These are phyloP conservation scores for Pichia insulana DNA, from an alignment of 805 yeast species.

Conservation along the genomic window DNA sequence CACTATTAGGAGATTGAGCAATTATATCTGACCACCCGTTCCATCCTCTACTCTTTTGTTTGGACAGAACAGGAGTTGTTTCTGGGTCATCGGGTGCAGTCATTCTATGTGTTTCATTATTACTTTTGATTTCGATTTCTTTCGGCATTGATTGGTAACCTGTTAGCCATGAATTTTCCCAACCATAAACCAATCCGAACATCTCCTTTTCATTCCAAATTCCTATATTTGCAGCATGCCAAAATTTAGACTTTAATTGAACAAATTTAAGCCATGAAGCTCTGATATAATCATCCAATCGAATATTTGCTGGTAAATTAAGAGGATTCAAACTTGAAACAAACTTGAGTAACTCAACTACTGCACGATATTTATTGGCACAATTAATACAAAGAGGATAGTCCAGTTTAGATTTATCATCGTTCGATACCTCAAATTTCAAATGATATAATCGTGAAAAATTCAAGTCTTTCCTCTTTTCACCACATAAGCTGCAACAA, in stretches of 20 bases:
- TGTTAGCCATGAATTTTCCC: constrained; percentile 24
- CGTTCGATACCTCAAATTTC: constrained; percentile 2
- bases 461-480: constrained; percentile 55
- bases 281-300: constrained; percentile 25
- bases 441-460: constrained; percentile 72
- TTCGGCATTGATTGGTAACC: background rate
- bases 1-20: background rate
- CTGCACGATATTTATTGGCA: constrained; percentile 65
- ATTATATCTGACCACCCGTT: constrained; percentile 7
- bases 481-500: constrained; percentile 83
- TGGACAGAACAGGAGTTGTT: background rate
- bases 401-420: constrained; percentile 28
- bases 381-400: constrained; percentile 81
- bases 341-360: constrained; percentile 76
- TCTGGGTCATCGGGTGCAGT: background rate
- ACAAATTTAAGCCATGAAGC: constrained; percentile 50
- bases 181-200: constrained; percentile 25
- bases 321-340: constrained; percentile 23
- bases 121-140: too few species aligned
- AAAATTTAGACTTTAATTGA: constrained; percentile 60
- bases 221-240: constrained; percentile 72
- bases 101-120: background rate
- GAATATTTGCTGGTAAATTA: background rate
- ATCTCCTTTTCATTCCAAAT: constrained; percentile 48
- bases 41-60: constrained; percentile 3